Evolutionary conservation across 805 yeast genomes (phyloP).

Genomic region (Saccharomycopsis microspora): DNA sequence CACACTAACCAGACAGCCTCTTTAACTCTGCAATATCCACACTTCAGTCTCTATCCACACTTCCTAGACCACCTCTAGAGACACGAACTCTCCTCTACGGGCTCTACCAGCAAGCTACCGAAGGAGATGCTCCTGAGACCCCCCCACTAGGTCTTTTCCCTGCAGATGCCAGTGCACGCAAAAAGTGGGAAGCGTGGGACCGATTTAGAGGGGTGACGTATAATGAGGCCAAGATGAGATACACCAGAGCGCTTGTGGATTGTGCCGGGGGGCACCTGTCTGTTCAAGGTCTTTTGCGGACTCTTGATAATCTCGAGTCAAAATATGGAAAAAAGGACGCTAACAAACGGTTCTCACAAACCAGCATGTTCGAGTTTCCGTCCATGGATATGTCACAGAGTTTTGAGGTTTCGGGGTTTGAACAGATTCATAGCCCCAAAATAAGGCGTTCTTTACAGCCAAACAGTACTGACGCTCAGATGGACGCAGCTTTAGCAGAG

Average conservation of each 20-base stretch:
- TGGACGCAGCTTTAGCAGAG: no score
- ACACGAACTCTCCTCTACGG: constrained; percentile 64
- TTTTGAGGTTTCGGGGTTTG: no score
- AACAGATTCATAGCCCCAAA: no score
- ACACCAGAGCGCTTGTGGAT: constrained; percentile 52
- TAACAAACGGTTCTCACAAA: no score
- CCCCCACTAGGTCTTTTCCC: constrained; percentile 49
- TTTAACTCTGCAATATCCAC: constrained; percentile 77
- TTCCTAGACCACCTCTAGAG: constrained; percentile 71
- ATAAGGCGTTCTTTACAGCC: no score
- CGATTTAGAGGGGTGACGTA: constrained; percentile 53
- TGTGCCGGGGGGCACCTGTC: constrained; percentile 16
- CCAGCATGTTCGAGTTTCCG: no score
- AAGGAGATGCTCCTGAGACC: constrained; percentile 66
- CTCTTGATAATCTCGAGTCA: no score
- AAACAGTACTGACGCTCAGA: no score
- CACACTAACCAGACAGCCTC: constrained; percentile 43
- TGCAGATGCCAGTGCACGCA: constrained; percentile 56
- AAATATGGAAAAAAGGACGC: no score
- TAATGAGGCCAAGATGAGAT: constrained; percentile 64
- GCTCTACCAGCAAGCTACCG: constrained; percentile 80
- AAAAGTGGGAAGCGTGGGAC: constrained; percentile 85
- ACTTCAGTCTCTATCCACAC: constrained; percentile 56
- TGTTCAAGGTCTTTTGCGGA: neutral
- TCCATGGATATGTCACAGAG: no score